phyloP scores from a whole-genome alignment of 2,329 filamentous ascomycete genomes.

The Pseudohalonectria lignicola region DNA sequence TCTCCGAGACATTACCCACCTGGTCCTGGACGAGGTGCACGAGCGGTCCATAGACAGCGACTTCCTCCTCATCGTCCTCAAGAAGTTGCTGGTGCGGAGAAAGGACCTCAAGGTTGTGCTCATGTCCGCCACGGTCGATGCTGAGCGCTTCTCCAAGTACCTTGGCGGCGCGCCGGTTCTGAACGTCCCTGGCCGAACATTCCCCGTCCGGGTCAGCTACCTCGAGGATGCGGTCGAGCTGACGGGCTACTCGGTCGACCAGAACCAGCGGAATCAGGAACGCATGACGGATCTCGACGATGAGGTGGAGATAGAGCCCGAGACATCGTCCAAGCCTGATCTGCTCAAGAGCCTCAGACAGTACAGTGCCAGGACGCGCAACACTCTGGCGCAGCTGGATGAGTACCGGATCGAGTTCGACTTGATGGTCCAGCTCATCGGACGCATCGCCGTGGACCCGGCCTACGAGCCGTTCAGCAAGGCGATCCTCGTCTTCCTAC shows the following conservation, averaged over 20 bases:
- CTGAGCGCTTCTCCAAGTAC: slow-evolving; percentile 82
- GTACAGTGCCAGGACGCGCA: slow-evolving; percentile 68
- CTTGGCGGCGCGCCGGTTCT: slow-evolving; percentile 77
- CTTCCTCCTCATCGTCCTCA: slow-evolving; percentile 85
- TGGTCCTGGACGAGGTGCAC: slow-evolving; percentile 96
- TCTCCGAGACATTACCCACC: slow-evolving; percentile 79
- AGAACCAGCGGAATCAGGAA: slow-evolving; percentile 30
- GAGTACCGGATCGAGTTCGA: slow-evolving; percentile 90
- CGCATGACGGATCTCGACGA: slow-evolving; percentile 54
- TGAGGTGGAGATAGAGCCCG: slow-evolving; percentile 35
- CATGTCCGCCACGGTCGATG: slow-evolving; percentile 96
- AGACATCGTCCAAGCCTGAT: slow-evolving; percentile 40
- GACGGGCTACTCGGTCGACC: slow-evolving; percentile 59
- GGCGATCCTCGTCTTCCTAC: slow-evolving; percentile 88
- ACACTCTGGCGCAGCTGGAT: slow-evolving; percentile 66
- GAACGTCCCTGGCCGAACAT: slow-evolving; percentile 85
- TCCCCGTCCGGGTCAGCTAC: slow-evolving; percentile 79
- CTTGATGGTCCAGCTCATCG: slow-evolving; percentile 69
- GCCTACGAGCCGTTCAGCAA: slow-evolving; percentile 65
- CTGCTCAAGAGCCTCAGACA: slow-evolving; percentile 54
- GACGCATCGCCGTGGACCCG: slow-evolving; percentile 60
- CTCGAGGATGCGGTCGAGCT: slow-evolving; percentile 88
- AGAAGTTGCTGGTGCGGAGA: slow-evolving; percentile 64
- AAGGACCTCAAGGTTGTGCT: slow-evolving; percentile 84
- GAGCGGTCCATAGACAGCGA: slow-evolving; percentile 95